Evolutionary conservation across 306 rosid species (phyloP).

Genomic region (Oxytropis ochrocephala): DNA sequence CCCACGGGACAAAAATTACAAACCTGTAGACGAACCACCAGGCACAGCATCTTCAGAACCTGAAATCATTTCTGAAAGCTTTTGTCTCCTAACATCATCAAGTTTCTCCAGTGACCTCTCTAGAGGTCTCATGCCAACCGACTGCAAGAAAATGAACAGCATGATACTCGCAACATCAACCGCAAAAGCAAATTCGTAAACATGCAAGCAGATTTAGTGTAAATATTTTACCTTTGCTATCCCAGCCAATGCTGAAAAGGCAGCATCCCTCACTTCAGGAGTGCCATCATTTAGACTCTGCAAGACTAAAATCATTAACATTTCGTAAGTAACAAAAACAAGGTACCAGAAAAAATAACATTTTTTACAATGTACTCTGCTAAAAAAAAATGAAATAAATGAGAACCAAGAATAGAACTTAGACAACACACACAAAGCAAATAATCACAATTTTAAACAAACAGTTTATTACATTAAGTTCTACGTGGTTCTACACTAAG

Average conservation of each 20-base stretch:
- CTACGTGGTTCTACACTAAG: neutral
- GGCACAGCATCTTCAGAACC: constrained; percentile 79
- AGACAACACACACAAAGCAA: neutral
- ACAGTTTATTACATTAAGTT: neutral
- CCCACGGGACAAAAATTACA: neutral
- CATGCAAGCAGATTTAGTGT: neutral
- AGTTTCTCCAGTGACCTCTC: constrained; percentile 94
- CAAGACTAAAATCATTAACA: constrained; percentile 23
- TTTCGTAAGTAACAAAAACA: neutral
- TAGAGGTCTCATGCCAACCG: constrained; percentile 95
- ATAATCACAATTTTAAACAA: neutral
- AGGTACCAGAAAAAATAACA: neutral
- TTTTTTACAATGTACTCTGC: neutral
- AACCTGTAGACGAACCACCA: constrained; percentile 57
- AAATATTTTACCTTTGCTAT: constrained; percentile 72
- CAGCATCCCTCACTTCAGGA: constrained; percentile 98
- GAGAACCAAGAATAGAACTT: neutral
- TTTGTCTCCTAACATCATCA: constrained; percentile 93
- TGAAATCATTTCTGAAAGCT: constrained; percentile 89
- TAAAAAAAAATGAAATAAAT: neutral
- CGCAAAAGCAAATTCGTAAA: neutral
- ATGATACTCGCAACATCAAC: constrained; percentile 10
- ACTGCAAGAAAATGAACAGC: constrained; percentile 38
- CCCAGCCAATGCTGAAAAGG: constrained; percentile 87
- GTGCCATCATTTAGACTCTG: constrained; percentile 91